Evolutionary conservation across 305 asterid species (phyloP).

Genomic region (Nicotiana rustica): DNA sequence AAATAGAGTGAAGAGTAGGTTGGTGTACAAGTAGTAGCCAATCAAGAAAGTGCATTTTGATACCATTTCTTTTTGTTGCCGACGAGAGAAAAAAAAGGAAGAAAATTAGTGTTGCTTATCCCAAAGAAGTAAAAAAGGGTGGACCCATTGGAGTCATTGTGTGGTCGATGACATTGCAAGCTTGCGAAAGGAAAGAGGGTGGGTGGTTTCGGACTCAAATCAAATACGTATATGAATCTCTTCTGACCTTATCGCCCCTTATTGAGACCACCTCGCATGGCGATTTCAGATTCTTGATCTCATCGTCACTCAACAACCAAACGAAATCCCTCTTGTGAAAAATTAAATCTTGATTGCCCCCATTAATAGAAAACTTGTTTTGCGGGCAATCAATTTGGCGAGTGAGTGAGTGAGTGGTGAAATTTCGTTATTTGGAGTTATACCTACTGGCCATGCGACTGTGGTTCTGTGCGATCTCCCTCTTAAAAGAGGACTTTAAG

Average conservation of each 20-base stretch:
- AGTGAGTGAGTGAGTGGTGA: slow-evolving; percentile 12
- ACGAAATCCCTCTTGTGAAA: neutral
- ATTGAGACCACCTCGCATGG: slow-evolving; percentile 21
- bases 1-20: too few relatives aligned
- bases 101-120: neutral
- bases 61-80: too few relatives aligned
- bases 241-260: neutral
- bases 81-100: too few relatives aligned
- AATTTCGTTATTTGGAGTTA: slow-evolving; percentile 40
- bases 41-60: neutral
- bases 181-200: slow-evolving; percentile 32
- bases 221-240: neutral
- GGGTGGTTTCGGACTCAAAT: slow-evolving; percentile 16
- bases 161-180: slow-evolving; percentile 10
- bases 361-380: neutral
- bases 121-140: neutral
- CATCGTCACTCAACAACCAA: slow-evolving; percentile 40
- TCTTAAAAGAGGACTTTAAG: slow-evolving; percentile 66
- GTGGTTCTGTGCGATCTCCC: slow-evolving; percentile 64
- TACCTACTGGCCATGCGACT: slow-evolving; percentile 80
- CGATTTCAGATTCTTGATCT: slow-evolving; percentile 41
- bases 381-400: neutral
- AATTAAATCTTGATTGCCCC: slow-evolving; percentile 10
- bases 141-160: slow-evolving; percentile 44
- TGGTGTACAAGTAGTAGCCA: neutral